Conservation (phyloP, 192 early-diverging fungal species). For the Polychytrium aggregatum region DNA sequence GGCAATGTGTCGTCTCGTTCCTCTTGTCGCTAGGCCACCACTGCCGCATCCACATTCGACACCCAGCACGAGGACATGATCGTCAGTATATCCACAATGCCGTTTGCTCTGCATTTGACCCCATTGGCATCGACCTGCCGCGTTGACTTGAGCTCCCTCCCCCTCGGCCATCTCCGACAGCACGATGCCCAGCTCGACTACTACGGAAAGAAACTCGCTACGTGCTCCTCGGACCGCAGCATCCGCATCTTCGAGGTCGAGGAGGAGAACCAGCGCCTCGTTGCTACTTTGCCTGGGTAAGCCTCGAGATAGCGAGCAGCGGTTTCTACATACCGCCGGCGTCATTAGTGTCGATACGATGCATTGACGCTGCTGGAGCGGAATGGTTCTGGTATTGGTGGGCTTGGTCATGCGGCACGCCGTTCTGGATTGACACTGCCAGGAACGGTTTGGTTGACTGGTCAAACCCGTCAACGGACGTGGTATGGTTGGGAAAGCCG, state of each 20-base stretch:
- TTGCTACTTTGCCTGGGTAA: slow-evolving; percentile 65
- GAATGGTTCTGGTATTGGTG: too few species aligned
- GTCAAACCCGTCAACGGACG: too few species aligned
- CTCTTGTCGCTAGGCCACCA: too few species aligned
- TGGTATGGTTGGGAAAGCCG: too few species aligned
- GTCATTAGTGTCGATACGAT: too few species aligned
- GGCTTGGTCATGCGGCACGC: neutral
- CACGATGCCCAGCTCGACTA: slow-evolving; percentile 77
- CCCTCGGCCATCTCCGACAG: slow-evolving; percentile 6
- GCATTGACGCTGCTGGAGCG: too few species aligned
- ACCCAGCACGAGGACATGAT: slow-evolving; percentile 85
- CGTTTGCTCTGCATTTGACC: too few species aligned
- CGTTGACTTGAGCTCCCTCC: too few species aligned
- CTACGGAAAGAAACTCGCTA: slow-evolving; percentile 86
- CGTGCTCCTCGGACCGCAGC: slow-evolving; percentile 91
- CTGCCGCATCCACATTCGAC: slow-evolving; percentile 69
- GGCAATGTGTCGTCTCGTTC: too few species aligned
- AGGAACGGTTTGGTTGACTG: too few species aligned
- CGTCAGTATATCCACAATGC: slow-evolving; percentile 35
- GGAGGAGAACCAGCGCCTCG: slow-evolving; percentile 51
- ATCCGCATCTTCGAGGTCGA: slow-evolving; percentile 90
- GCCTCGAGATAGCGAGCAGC: neutral
- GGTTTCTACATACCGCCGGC: neutral
- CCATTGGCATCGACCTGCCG: too few species aligned
- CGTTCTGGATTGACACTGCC: too few species aligned